Evolutionary conservation across 371 early-diverging fungal genomes (phyloP).

Genomic region (Mucor piriformis): DNA sequence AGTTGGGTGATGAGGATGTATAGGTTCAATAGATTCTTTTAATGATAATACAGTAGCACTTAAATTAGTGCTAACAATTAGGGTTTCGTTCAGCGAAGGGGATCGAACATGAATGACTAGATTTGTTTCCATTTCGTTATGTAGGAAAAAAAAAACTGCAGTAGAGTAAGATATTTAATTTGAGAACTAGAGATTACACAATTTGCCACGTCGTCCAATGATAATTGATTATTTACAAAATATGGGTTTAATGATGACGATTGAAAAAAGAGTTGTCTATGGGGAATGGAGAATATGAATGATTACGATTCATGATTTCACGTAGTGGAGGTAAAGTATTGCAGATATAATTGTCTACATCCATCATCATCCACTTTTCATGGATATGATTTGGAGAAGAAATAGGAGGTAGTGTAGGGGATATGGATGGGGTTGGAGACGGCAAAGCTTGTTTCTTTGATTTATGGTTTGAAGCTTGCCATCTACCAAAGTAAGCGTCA

Average conservation of each 20-base stretch:
- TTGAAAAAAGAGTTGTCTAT: slow-evolving; percentile 5
- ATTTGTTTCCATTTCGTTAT: slow-evolving; percentile 5
- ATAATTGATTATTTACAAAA: not conserved
- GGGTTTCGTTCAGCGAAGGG: slow-evolving; percentile 45
- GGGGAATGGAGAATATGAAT: slow-evolving; percentile 1
- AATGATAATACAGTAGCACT: slow-evolving; percentile 31
- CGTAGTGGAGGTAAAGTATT: slow-evolving; percentile 2
- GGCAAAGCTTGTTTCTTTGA: too few species aligned
- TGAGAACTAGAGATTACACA: not conserved
- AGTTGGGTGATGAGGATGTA: slow-evolving; percentile 45
- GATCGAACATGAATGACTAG: slow-evolving; percentile 41
- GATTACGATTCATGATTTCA: slow-evolving; percentile 4
- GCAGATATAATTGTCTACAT: not conserved
- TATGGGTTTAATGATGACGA: not conserved
- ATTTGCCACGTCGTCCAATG: slow-evolving; percentile 2
- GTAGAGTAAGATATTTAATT: not conserved
- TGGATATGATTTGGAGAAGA: not conserved
- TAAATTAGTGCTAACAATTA: slow-evolving; percentile 18
- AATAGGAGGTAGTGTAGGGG: not conserved
- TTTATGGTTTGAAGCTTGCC: slow-evolving; percentile 14
- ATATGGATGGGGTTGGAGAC: not conserved
- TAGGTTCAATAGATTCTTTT: slow-evolving; percentile 32
- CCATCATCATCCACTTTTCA: not conserved
- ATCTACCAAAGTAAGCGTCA: slow-evolving; percentile 24
- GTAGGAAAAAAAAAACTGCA: not conserved